These are phyloP conservation scores for Globisporangium splendens DNA, from an alignment of 352 stramenopile genomes.

Conservation along the genomic window DNA sequence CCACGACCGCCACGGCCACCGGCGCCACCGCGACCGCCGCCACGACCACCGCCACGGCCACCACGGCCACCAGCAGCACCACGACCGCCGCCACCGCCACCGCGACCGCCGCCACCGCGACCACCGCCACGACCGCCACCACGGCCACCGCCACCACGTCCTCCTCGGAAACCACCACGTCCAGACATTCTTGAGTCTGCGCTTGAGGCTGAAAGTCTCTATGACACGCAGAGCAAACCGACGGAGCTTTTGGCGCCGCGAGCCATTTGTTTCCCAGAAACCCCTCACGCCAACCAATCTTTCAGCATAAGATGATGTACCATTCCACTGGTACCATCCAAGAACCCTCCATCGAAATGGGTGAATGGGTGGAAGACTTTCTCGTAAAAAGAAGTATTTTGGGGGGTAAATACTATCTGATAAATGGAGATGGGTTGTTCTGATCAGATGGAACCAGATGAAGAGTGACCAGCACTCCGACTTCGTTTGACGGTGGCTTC, in stretches of 20 bases:
- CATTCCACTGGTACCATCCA: background rate
- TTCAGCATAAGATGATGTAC: background rate
- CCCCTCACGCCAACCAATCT: background rate
- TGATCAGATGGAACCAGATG: background rate
- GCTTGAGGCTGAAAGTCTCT: background rate
- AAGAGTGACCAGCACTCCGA: background rate
- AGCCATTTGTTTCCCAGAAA: background rate
- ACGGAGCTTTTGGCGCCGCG: background rate
- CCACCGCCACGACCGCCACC: conserved; percentile 19
- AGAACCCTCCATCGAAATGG: background rate
- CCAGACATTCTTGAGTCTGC: conserved; percentile 15
- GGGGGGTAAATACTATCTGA: background rate
- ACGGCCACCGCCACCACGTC: background rate
- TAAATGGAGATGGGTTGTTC: background rate
- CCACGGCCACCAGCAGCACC: conserved; percentile 45
- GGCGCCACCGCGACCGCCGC: conserved; percentile 34
- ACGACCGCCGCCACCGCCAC: conserved; percentile 45
- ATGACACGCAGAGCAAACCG: background rate
- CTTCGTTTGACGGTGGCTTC: background rate
- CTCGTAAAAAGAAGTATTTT: background rate
- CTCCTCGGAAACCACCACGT: conserved; percentile 17
- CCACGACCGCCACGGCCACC: conserved; percentile 49
- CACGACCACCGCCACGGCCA: conserved; percentile 35
- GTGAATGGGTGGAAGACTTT: background rate
- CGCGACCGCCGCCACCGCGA: conserved; percentile 48